Percentiles rank a stretch among this genome's conserved stretches.
phyloP scores from a whole-genome alignment of 2,329 filamentous ascomycete species.

The Clonostachys sp. region DNA sequence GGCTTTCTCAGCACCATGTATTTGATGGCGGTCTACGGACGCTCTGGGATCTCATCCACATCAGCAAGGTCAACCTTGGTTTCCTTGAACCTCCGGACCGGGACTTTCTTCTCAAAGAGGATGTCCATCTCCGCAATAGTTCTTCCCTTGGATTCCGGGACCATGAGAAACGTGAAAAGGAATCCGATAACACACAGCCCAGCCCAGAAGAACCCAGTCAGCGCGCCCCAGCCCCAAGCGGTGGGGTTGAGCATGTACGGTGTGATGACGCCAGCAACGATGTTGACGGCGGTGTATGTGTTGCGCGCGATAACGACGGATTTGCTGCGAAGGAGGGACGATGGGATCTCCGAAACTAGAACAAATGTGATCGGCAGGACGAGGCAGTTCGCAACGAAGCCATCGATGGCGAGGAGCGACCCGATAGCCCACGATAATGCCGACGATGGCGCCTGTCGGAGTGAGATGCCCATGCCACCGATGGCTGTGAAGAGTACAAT shows the following conservation, averaged over 20 bases:
- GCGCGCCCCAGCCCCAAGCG: conserved; percentile 11
- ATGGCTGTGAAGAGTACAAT: conserved; percentile 32
- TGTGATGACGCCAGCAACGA: conserved; percentile 9
- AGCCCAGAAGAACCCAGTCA: conserved; percentile 12
- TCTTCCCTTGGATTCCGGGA: conserved; percentile 14
- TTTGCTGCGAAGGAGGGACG: conserved; percentile 24
- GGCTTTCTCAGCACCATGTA: too few relatives aligned
- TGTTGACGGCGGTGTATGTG: conserved; percentile 14
- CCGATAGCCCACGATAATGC: conserved; percentile 8
- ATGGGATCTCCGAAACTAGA: conserved; percentile 24
- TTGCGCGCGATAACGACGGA: conserved; percentile 19
- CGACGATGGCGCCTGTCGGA: conserved; percentile 9
- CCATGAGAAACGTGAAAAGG: conserved; percentile 12
- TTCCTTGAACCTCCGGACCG: conserved; percentile 31
- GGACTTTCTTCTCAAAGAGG: conserved; percentile 15
- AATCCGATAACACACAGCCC: conserved; percentile 6
- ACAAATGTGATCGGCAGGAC: conserved; percentile 9
- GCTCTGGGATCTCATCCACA: neutral
- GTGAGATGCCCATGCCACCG: conserved; percentile 24
- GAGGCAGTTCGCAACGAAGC: conserved; percentile 12
- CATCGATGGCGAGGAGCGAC: conserved; percentile 17
- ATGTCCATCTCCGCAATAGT: conserved; percentile 14
- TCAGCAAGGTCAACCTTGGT: conserved; percentile 2
- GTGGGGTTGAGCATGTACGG: conserved; percentile 15
- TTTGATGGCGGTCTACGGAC: too few relatives aligned